Percentiles rank a stretch among this genome's conserved stretches.
These are phyloP conservation scores for Lactifluus volemus DNA, from an alignment of 768 basidiomycete species.

Conservation along the genomic window DNA sequence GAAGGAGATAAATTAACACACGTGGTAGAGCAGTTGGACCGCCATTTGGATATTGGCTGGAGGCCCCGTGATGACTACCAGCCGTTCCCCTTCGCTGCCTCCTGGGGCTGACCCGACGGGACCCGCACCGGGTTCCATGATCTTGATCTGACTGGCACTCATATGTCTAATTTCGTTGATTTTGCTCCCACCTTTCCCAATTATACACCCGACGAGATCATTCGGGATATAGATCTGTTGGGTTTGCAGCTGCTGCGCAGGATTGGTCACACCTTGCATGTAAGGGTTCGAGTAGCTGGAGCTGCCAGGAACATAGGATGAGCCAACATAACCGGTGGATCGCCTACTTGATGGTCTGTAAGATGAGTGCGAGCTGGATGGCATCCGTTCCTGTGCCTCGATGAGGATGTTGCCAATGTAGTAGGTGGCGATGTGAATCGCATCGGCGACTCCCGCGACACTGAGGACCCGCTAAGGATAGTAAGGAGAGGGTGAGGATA, in stretches of 20 bases:
- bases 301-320: slow-evolving; percentile 68
- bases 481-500: slow-evolving; percentile 19
- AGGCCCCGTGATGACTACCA: slow-evolving; percentile 96
- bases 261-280: slow-evolving; percentile 17
- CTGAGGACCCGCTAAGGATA: slow-evolving; percentile 79
- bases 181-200: slow-evolving; percentile 96
- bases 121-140: slow-evolving; percentile 91
- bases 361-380: slow-evolving; percentile 51
- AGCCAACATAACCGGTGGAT: slow-evolving; percentile 34
- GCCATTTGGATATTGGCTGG: slow-evolving; percentile 95
- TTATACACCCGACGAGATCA: slow-evolving; percentile 93
- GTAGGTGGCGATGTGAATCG: slow-evolving; percentile 98
- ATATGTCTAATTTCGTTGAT: slow-evolving; percentile 98
- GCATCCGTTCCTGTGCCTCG: slow-evolving; percentile 82
- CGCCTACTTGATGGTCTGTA: slow-evolving; percentile 63
- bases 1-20: slow-evolving; percentile 30
- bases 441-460: slow-evolving; percentile 97
- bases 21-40: slow-evolving; percentile 82
- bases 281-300: slow-evolving; percentile 50
- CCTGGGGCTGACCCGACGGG: slow-evolving; percentile 59
- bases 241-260: slow-evolving; percentile 71
- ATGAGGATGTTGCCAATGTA: slow-evolving; percentile 98
- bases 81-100: slow-evolving; percentile 76
- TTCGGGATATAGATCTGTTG: slow-evolving; percentile 99
- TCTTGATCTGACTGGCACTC: slow-evolving; percentile 95